phyloP scores from a whole-genome alignment of 208 protist genomes.

The Porcisia deanei region DNA sequence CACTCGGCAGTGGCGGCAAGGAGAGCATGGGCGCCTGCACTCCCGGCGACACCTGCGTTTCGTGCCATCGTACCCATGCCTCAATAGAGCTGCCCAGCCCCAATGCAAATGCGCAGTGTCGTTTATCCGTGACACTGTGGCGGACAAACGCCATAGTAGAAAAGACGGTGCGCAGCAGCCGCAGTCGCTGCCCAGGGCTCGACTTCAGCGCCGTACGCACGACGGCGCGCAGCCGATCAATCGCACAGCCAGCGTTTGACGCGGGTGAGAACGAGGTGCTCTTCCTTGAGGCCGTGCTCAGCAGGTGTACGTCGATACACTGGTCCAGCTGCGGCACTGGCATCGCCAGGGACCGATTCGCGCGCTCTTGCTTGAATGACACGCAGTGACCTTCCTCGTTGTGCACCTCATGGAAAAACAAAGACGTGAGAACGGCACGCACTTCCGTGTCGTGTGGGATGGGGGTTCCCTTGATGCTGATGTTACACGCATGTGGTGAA shows the following conservation, averaged over 20 bases:
- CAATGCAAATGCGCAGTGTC: slow-evolving; percentile 12
- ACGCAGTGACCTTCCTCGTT: slow-evolving; percentile 46
- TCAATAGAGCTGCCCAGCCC: slow-evolving; percentile 16
- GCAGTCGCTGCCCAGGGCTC: slow-evolving; percentile 5
- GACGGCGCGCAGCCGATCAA: slow-evolving; percentile 19
- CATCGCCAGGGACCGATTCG: slow-evolving; percentile 26
- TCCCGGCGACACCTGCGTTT: background rate
- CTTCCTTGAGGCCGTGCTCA: slow-evolving; percentile 9
- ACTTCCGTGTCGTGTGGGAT: slow-evolving; percentile 16
- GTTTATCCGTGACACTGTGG: background rate
- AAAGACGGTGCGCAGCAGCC: slow-evolving; percentile 10
- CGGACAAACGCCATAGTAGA: slow-evolving; percentile 11
- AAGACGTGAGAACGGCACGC: slow-evolving; percentile 10
- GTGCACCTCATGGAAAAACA: slow-evolving; percentile 31
- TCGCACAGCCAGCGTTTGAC: slow-evolving; percentile 1
- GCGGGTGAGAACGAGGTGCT: slow-evolving; percentile 7
- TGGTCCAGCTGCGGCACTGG: slow-evolving; percentile 67
- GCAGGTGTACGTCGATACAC: slow-evolving; percentile 17
- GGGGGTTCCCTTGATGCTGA: slow-evolving; percentile 13
- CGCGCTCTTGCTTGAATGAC: slow-evolving; percentile 52
- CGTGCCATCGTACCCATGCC: slow-evolving; percentile 16
- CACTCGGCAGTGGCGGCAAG: slow-evolving; percentile 53
- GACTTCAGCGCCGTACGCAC: background rate
- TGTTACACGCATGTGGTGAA: slow-evolving; percentile 22
- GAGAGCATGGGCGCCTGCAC: slow-evolving; percentile 8